Evolutionary conservation across 345 rosid species (phyloP), one percentile per base, ranked within the genome.

Genomic region (Diplotaxis tenuifolia): DNA sequence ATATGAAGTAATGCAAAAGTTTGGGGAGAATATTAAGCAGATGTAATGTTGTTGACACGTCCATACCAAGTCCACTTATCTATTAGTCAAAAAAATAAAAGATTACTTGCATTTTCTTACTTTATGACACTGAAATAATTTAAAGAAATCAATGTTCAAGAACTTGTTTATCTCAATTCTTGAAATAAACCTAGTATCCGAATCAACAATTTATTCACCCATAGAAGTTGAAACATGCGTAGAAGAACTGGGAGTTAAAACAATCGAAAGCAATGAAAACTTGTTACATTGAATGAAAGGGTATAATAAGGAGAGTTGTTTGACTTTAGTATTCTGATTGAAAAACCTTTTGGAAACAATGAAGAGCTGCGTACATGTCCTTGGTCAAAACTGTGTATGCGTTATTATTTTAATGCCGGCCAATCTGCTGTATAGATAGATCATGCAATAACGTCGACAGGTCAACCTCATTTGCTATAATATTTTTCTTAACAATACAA

Each of bases 281-380:
- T 36, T 23, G 1, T 34, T 25, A 54, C 54, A 23, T 52, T 72
- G 19, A 47, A 45, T 38, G 67, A 38, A 38, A 38, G 47, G 47
- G 4, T 25, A 25, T 3, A n/a, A n/a, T 42, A n/a, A 42, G 3
- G 50, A 42, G 50, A 67, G 22, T 49, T 32, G 34, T 67, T 75
- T 75, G 78, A 75, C 78, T 67, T 60, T 67, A 18, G 5, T 1
- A 9, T 36, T n/a, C n/a, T 58, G 54, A 21, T 45, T 56, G 60
- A 23, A 32, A 62, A 64, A 65, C 29, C 67, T 67, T 49, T 67
- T 59, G 45, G 73, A 50, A 50, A 12, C 73, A 25, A 31, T 62
- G 53, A 42, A 49, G 62, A 61, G 73, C 7, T 61, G 49, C 15
- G 15, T 11, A 55, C 16, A 12, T 55, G 31, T 50, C 34, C 65